phyloP scores from a whole-genome alignment of 2,329 filamentous ascomycete genomes.

The Chalaropsis ovoidea region DNA sequence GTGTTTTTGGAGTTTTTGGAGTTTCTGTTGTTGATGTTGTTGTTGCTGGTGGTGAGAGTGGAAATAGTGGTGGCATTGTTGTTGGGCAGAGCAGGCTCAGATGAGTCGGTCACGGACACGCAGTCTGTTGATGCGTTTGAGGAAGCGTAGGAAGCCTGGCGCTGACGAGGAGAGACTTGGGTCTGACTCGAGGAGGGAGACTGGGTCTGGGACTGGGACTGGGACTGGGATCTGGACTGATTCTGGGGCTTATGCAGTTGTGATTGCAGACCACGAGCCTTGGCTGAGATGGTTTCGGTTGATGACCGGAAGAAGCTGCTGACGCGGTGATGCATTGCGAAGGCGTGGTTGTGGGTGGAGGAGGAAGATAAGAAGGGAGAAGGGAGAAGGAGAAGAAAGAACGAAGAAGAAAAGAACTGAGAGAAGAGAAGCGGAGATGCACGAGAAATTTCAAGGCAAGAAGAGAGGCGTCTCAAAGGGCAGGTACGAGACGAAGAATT shows the following conservation, averaged over 20 bases:
- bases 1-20: slow-evolving; percentile 24
- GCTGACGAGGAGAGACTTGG: slow-evolving; percentile 17
- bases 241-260: slow-evolving; percentile 22
- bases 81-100: slow-evolving; percentile 31
- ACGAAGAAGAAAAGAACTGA: neutral
- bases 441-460: neutral
- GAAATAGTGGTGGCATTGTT: slow-evolving; percentile 38
- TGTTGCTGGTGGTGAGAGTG: slow-evolving; percentile 33
- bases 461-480: neutral
- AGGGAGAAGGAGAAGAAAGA: too few species aligned
- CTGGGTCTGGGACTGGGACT: slow-evolving; percentile 16
- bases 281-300: slow-evolving; percentile 40
- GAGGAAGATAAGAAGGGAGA: too few species aligned
- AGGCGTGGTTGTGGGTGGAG: neutral
- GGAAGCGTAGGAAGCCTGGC: slow-evolving; percentile 22
- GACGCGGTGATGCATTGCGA: slow-evolving; percentile 49
- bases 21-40: too few species aligned
- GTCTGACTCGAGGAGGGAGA: too few species aligned
- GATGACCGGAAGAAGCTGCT: slow-evolving; percentile 48
- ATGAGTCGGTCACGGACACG: slow-evolving; percentile 35
- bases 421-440: neutral
- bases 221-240: slow-evolving; percentile 25
- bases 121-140: slow-evolving; percentile 26
- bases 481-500: slow-evolving; percentile 13
- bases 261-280: slow-evolving; percentile 22